Conservation (phyloP, 805 yeast species). For the Saccharomycopsis sp. region DNA sequence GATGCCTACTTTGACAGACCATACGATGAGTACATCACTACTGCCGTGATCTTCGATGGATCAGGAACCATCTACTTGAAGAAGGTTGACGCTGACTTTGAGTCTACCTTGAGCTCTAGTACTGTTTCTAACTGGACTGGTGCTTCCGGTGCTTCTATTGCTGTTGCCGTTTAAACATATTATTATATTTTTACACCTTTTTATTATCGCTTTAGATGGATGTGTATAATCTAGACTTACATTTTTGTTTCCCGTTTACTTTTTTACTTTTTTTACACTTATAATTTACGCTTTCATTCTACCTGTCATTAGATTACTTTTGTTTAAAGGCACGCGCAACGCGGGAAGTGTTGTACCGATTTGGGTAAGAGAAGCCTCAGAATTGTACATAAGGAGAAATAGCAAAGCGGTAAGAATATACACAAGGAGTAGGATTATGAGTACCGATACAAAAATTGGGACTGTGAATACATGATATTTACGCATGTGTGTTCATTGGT, state of each 20-base stretch:
- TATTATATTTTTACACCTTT: not conserved
- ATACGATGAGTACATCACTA: constrained; percentile 66
- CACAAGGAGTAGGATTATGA: no score
- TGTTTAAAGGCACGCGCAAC: no score
- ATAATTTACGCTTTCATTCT: not conserved
- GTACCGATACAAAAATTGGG: no score
- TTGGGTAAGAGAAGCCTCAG: no score
- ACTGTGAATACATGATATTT: no score
- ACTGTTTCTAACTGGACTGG: constrained; percentile 58
- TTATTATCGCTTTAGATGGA: not conserved
- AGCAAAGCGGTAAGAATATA: no score
- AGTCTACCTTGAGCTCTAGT: constrained; percentile 43
- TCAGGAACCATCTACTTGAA: constrained; percentile 51
- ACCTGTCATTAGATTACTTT: no score
- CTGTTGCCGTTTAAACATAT: constrained; percentile 3
- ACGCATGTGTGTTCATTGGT: no score
- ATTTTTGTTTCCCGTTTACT: no score
- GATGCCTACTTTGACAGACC: constrained; percentile 88
- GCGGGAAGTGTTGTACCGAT: no score
- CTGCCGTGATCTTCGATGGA: constrained; percentile 75
- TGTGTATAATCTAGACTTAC: not conserved
- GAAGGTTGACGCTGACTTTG: constrained; percentile 54
- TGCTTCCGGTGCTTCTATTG: constrained; percentile 43
- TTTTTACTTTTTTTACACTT: not conserved
- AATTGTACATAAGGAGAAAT: no score